These are phyloP conservation scores for Phaffia australis DNA, from an alignment of 768 basidiomycete genomes.

Conservation along the genomic window DNA sequence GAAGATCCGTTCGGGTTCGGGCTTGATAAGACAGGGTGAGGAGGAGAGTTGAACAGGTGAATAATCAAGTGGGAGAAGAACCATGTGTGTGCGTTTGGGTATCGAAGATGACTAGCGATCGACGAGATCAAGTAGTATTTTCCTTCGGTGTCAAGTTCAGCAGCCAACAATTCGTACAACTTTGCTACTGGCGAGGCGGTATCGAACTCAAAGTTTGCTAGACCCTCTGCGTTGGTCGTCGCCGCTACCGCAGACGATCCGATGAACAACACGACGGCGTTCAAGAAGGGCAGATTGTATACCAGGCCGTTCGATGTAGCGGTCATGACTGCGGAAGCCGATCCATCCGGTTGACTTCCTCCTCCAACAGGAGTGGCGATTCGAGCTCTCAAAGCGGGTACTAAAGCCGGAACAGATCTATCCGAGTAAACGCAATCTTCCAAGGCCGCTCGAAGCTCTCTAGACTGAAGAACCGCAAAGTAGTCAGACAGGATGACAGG, in stretches of 20 bases:
- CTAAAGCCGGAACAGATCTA: constrained; percentile 7
- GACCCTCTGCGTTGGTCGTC: constrained; percentile 55
- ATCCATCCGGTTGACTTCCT: constrained; percentile 61
- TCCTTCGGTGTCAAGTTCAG: constrained; percentile 86
- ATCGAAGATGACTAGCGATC: constrained; percentile 88
- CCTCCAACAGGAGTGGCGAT: constrained; percentile 57
- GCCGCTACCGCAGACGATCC: constrained; percentile 69
- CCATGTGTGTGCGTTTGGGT: constrained; percentile 95
- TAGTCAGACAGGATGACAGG: constrained; percentile 89
- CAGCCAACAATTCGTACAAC: constrained; percentile 60
- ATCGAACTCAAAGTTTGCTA: constrained; percentile 66
- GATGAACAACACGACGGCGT: constrained; percentile 88
- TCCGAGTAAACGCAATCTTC: constrained; percentile 59
- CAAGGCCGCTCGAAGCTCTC: constrained; percentile 64
- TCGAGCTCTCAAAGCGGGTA: constrained; percentile 44
- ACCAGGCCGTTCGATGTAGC: neutral
- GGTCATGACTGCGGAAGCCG: constrained; percentile 32
- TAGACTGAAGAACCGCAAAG: constrained; percentile 63
- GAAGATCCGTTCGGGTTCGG: constrained; percentile 62
- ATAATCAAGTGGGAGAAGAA: constrained; percentile 92
- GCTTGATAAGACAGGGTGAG: constrained; percentile 41
- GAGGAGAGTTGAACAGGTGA: constrained; percentile 52
- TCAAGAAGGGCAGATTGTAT: constrained; percentile 83
- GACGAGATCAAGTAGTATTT: constrained; percentile 79
- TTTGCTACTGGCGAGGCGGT: constrained; percentile 48